phyloP scores from a whole-genome alignment of 2,329 filamentous ascomycete species.

The Exophiala dermatitidis region DNA sequence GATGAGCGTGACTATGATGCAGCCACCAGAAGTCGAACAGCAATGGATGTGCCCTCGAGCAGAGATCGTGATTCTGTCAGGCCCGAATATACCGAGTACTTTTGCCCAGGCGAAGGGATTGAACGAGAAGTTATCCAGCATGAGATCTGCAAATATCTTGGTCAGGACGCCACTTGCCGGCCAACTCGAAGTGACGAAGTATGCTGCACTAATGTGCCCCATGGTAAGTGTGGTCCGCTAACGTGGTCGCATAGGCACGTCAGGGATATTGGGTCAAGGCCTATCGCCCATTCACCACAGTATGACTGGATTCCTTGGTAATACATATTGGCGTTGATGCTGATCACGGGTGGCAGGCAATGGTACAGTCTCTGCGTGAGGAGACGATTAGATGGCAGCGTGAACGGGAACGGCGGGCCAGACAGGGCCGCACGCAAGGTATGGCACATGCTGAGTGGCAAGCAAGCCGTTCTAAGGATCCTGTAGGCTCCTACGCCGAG shows the following conservation, averaged over 20 bases:
- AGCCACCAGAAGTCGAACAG: slow-evolving; percentile 31
- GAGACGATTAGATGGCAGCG: slow-evolving; percentile 47
- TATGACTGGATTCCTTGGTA: slow-evolving; percentile 40
- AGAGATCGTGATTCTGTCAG: slow-evolving; percentile 18
- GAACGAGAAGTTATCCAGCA: slow-evolving; percentile 77
- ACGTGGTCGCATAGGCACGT: slow-evolving; percentile 48
- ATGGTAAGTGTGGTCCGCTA: slow-evolving; percentile 17
- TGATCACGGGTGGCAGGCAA: slow-evolving; percentile 37
- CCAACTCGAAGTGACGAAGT: slow-evolving; percentile 65
- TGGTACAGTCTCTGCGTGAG: slow-evolving; percentile 42
- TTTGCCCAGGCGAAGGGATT: slow-evolving; percentile 72
- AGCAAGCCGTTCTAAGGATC: slow-evolving; percentile 19
- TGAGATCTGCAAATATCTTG: slow-evolving; percentile 76
- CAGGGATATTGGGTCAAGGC: slow-evolving; percentile 71
- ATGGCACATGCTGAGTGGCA: slow-evolving; percentile 15
- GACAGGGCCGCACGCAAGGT: slow-evolving; percentile 19
- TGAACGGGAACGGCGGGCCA: slow-evolving; percentile 20
- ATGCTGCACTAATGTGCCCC: slow-evolving; percentile 31
- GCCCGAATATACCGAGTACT: slow-evolving; percentile 61
- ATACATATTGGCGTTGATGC: neutral
- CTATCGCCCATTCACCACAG: slow-evolving; percentile 70
- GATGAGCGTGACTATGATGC: slow-evolving; percentile 31
- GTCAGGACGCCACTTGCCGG: slow-evolving; percentile 72
- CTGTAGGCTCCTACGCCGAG: slow-evolving; percentile 24
- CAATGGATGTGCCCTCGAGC: slow-evolving; percentile 28